Evolutionary conservation across 176 grass and related monocot genomes (phyloP).

Genomic region (Puccinellia tenuiflora): DNA sequence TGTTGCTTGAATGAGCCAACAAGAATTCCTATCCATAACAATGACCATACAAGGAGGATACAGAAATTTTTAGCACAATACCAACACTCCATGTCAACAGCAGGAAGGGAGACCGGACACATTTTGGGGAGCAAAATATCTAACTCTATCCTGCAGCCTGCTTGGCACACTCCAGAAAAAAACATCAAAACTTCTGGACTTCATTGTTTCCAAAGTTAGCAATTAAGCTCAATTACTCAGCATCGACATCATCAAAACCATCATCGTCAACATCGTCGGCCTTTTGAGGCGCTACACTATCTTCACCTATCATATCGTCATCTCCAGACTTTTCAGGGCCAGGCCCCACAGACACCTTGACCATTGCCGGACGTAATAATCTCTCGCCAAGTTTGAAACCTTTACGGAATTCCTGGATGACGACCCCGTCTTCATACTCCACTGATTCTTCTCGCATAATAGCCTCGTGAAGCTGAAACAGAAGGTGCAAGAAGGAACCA

Average conservation of each 20-base stretch:
- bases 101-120: constrained; percentile 5
- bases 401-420: constrained; percentile 92
- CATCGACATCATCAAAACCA: constrained; percentile 20
- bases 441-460: constrained; percentile 87
- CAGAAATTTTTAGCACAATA: constrained; percentile 10
- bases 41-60: not conserved
- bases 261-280: constrained; percentile 26
- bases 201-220: constrained; percentile 8
- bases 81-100: constrained; percentile 22
- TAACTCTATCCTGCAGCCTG: constrained; percentile 34
- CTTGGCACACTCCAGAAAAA: constrained; percentile 28
- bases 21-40: constrained; percentile 15
- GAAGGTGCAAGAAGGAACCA: not conserved
- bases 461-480: constrained; percentile 84
- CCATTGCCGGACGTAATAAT: constrained; percentile 77
- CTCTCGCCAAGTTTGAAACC: constrained; percentile 92
- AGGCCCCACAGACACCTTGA: constrained; percentile 87
- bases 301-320: constrained; percentile 34
- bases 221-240: constrained; percentile 25
- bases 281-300: constrained; percentile 37
- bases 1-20: constrained; percentile 7
- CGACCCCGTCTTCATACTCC: constrained; percentile 72
- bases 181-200: constrained; percentile 49
- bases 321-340: constrained; percentile 51
- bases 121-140: constrained; percentile 16